phyloP scores from a whole-genome alignment of 352 stramenopile species.

The Phytophthora uliginosa region DNA sequence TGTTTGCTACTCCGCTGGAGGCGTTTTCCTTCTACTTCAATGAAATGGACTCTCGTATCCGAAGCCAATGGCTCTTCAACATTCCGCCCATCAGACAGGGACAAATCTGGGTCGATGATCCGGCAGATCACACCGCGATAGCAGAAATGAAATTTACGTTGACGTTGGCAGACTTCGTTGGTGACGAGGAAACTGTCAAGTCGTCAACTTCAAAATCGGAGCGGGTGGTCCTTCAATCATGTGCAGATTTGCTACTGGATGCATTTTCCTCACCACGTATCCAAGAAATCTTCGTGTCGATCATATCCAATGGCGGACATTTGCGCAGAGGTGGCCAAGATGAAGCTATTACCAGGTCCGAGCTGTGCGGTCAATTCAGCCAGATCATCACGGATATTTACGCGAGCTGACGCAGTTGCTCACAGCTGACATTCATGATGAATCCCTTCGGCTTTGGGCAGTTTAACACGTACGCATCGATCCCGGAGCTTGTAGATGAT shows the following conservation, averaged over 20 bases:
- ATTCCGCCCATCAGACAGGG: neutral
- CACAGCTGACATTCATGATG: neutral
- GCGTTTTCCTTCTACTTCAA: slow-evolving; percentile 18
- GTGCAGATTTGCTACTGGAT: slow-evolving; percentile 4
- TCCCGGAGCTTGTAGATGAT: slow-evolving; percentile 11
- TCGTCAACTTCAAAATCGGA: neutral
- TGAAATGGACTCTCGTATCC: slow-evolving; percentile 6
- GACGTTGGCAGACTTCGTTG: neutral
- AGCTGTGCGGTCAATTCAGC: slow-evolving; percentile 4
- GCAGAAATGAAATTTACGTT: neutral
- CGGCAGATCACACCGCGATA: neutral
- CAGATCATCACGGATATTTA: slow-evolving; percentile 3
- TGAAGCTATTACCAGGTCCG: neutral
- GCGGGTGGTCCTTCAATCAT: slow-evolving; percentile 1
- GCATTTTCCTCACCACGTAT: slow-evolving; percentile 5
- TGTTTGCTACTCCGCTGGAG: neutral
- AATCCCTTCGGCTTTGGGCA: neutral
- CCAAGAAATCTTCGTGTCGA: neutral
- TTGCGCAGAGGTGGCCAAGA: neutral
- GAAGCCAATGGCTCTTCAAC: neutral
- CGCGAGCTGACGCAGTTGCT: neutral
- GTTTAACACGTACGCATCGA: neutral
- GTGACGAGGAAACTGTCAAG: neutral
- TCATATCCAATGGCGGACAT: neutral
- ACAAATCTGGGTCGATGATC: neutral